These are phyloP conservation scores for Dactylellina leptospora DNA, from an alignment of 2,329 filamentous ascomycete species.

Conservation along the genomic window DNA sequence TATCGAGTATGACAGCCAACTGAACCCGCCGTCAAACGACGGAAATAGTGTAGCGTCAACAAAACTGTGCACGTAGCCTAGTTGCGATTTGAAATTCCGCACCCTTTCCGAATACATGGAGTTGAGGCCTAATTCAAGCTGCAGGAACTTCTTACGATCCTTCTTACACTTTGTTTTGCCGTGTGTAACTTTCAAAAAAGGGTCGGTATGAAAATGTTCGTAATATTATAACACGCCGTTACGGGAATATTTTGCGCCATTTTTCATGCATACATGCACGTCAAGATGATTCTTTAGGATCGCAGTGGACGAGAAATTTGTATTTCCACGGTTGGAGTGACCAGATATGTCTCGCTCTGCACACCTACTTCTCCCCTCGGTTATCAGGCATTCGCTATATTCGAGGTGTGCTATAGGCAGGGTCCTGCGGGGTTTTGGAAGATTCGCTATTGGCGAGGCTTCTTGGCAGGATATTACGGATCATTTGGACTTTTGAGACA, in stretches of 20 bases:
- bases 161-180: too few relatives aligned
- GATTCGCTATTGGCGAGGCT: not conserved
- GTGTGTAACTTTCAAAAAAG: too few relatives aligned
- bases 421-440: not conserved
- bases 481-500: not conserved
- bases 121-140: not conserved
- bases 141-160: too few relatives aligned
- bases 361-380: not conserved
- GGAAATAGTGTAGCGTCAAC: constrained; percentile 1
- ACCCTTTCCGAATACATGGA: not conserved
- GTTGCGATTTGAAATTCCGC: not conserved
- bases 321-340: too few relatives aligned
- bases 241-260: too few relatives aligned
- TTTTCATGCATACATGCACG: too few relatives aligned
- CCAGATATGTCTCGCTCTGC: too few relatives aligned
- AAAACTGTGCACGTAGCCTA: not conserved
- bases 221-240: too few relatives aligned
- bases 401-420: not conserved
- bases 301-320: too few relatives aligned
- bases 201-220: too few relatives aligned
- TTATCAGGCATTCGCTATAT: not conserved
- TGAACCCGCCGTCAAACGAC: not conserved
- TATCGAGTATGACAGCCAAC: not conserved
- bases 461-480: too few relatives aligned
- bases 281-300: too few relatives aligned